Conservation (phyloP, 805 yeast genomes). For the Starmerella apicola region DNA sequence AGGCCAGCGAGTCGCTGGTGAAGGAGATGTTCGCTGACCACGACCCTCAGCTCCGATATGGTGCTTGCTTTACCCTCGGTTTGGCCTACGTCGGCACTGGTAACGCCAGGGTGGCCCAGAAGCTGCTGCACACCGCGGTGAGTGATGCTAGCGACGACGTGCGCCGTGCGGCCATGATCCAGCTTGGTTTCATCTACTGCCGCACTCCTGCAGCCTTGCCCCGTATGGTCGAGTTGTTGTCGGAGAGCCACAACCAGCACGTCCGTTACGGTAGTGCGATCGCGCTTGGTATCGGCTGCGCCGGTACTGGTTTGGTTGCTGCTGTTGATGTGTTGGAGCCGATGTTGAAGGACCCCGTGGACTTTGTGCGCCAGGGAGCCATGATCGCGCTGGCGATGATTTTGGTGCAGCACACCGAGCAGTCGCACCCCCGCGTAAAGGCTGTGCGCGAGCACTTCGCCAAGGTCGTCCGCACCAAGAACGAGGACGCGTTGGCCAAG, state of each 20-base stretch:
- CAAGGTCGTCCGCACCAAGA: conserved; percentile 68
- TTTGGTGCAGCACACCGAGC: conserved; percentile 72
- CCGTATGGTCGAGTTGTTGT: conserved; percentile 78
- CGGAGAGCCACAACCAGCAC: conserved; percentile 94
- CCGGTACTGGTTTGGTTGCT: conserved; percentile 78
- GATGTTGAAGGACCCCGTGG: conserved; percentile 83
- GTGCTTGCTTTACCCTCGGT: conserved; percentile 90
- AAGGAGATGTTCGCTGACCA: conserved; percentile 58
- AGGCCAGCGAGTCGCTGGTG: conserved; percentile 58
- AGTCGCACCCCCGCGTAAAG: conserved; percentile 65
- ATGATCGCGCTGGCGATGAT: conserved; percentile 85
- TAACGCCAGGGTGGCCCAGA: conserved; percentile 72
- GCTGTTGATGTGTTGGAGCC: conserved; percentile 91
- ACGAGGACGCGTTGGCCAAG: conserved; percentile 92
- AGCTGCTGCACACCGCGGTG: conserved; percentile 82
- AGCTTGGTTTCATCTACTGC: conserved; percentile 79
- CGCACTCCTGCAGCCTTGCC: conserved; percentile 91
- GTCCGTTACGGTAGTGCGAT: conserved; percentile 96
- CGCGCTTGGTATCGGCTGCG: conserved; percentile 95
- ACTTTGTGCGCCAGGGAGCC: conserved; percentile 97
- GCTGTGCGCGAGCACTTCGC: conserved; percentile 63
- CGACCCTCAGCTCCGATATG: conserved; percentile 78
- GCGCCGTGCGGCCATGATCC: conserved; percentile 88
- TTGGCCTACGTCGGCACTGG: conserved; percentile 97
- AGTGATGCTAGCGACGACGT: conserved; percentile 95